phyloP scores from a whole-genome alignment of 2,329 filamentous ascomycete species.

The Claviceps quebecensis region DNA sequence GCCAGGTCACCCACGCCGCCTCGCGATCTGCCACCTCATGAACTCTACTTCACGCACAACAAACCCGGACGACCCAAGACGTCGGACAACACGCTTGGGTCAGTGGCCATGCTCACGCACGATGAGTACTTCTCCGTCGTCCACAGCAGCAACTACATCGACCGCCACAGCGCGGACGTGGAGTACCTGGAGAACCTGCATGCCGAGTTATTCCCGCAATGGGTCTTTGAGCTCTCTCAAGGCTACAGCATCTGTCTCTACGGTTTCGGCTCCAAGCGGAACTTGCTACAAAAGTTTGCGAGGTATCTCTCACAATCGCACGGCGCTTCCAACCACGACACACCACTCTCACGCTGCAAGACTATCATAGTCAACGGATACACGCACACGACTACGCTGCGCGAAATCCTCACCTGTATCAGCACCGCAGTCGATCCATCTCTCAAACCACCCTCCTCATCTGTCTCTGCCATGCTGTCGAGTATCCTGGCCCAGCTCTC shows the following conservation, averaged over 20 bases:
- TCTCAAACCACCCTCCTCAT: slow-evolving; percentile 40
- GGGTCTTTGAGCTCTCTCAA: slow-evolving; percentile 78
- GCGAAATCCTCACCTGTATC: slow-evolving; percentile 57
- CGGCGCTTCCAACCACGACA: slow-evolving; percentile 15
- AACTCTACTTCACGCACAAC: slow-evolving; percentile 89
- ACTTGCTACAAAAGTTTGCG: slow-evolving; percentile 62
- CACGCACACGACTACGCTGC: slow-evolving; percentile 47
- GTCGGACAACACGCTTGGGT: slow-evolving; percentile 69
- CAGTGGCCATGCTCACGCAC: slow-evolving; percentile 66
- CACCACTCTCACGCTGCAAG: slow-evolving; percentile 12
- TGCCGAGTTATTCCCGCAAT: slow-evolving; percentile 72
- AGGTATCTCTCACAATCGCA: slow-evolving; percentile 37
- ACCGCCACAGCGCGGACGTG: slow-evolving; percentile 58
- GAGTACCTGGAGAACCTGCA: slow-evolving; percentile 63
- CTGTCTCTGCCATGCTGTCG: slow-evolving; percentile 55
- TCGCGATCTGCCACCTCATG: slow-evolving; percentile 68
- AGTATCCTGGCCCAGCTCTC: slow-evolving; percentile 48
- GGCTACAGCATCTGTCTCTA: slow-evolving; percentile 84
- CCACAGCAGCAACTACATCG: slow-evolving; percentile 43
- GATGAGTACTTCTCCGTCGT: slow-evolving; percentile 73
- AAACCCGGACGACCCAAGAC: slow-evolving; percentile 69
- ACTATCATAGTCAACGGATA: slow-evolving; percentile 87
- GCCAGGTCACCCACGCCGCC: slow-evolving; percentile 63
- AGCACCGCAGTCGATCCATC: slow-evolving; percentile 44
- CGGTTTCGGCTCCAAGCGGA: slow-evolving; percentile 80